Evolutionary conservation across 805 yeast species (phyloP).

Genomic region (Lachancea sp.): DNA sequence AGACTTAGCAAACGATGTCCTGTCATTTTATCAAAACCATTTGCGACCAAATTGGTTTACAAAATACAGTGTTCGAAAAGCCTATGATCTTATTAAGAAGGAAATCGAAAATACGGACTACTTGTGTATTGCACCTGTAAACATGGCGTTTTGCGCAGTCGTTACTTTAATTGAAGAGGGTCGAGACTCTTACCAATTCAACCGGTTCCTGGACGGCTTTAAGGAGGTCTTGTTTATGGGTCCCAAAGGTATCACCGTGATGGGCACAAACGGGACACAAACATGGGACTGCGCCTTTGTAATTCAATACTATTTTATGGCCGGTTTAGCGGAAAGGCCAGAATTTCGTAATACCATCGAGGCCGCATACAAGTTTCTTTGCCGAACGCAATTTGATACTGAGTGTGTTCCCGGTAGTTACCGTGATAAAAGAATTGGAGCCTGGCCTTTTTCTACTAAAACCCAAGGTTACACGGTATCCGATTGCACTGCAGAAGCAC

Average conservation of each 20-base stretch:
- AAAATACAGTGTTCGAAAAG: slow-evolving; percentile 43
- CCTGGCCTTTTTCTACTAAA: slow-evolving; percentile 95
- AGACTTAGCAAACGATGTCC: slow-evolving; percentile 50
- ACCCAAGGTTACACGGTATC: slow-evolving; percentile 94
- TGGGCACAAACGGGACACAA: slow-evolving; percentile 97
- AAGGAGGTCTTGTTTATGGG: slow-evolving; percentile 79
- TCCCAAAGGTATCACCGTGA: slow-evolving; percentile 82
- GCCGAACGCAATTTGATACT: slow-evolving; percentile 77
- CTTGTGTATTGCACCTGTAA: slow-evolving; percentile 90
- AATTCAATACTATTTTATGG: slow-evolving; percentile 70
- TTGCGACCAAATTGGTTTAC: slow-evolving; percentile 73
- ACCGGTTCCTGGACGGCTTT: slow-evolving; percentile 50
- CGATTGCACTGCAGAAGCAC: slow-evolving; percentile 94
- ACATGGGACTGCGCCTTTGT: slow-evolving; percentile 96
- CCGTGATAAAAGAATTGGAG: slow-evolving; percentile 80
- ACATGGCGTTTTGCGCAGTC: slow-evolving; percentile 74
- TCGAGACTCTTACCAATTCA: slow-evolving; percentile 51
- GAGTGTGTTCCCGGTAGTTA: slow-evolving; percentile 72
- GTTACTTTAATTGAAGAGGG: slow-evolving; percentile 72
- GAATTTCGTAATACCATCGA: slow-evolving; percentile 58
- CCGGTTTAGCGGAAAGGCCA: slow-evolving; percentile 69
- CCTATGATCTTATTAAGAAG: slow-evolving; percentile 59
- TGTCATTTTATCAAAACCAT: slow-evolving; percentile 61
- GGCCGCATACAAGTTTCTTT: slow-evolving; percentile 63
- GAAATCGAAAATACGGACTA: slow-evolving; percentile 75